Conservation (phyloP, 164 flowering plant species). For the Annona cherimola region DNA sequence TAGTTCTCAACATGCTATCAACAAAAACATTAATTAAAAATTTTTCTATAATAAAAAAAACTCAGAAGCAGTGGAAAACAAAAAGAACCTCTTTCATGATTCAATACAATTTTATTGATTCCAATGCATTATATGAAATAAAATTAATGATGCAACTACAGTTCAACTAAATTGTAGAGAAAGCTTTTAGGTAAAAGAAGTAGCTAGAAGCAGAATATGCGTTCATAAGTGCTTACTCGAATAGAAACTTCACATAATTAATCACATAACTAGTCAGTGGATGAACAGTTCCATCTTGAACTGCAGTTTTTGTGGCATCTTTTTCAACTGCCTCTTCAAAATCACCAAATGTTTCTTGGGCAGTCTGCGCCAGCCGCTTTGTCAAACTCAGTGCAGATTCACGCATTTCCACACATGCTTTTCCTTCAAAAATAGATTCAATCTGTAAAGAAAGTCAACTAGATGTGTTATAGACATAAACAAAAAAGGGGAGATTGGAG, state of each 20-base stretch:
- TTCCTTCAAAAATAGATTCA: constrained; percentile 57
- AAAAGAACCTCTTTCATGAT: not conserved
- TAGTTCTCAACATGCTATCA: not conserved
- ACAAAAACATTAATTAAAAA: too few species aligned
- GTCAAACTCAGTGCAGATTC: constrained; percentile 72
- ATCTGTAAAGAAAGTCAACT: constrained; percentile 35
- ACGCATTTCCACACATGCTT: constrained; percentile 70
- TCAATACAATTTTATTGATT: not conserved
- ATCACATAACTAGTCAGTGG: constrained; percentile 97
- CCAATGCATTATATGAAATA: not conserved
- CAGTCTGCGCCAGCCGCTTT: constrained; percentile 82
- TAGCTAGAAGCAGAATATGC: constrained; percentile 10
- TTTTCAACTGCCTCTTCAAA: constrained; percentile 98
- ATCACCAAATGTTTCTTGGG: constrained; percentile 84
- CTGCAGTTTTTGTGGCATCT: constrained; percentile 93
- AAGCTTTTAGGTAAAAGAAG: not conserved
- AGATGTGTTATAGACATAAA: not conserved
- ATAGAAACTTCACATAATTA: constrained; percentile 83
- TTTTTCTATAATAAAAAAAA: too few species aligned
- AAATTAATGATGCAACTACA: too few species aligned
- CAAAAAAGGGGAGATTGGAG: not conserved
- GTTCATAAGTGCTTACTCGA: constrained; percentile 60
- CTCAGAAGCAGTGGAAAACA: not conserved
- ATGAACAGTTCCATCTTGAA: constrained; percentile 96
- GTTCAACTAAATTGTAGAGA: not conserved